Base-by-base conservation (phyloP, 1,284 basidiomycete species). In the Trametes hirsuta region DNA sequence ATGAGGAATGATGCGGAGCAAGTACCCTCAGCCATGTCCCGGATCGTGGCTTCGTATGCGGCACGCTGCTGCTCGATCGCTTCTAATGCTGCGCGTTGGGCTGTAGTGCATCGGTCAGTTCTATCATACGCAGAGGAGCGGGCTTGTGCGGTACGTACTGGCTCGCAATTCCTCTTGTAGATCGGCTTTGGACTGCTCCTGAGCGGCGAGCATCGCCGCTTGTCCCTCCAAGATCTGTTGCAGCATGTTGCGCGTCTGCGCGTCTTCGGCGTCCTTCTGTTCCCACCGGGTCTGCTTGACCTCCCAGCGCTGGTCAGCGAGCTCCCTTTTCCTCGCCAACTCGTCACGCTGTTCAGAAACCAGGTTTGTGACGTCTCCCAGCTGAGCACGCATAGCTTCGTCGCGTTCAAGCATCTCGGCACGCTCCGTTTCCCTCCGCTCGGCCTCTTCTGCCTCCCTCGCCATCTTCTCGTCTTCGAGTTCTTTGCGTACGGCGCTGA, bases 361-460 rank as follows among this genome's bases (percentile, higher is more conserved):
- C 39, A 91, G 71, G 61, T 86, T 85, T 1, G 88, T 87, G 66
- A 91, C 82, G 61, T 91, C 88, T 2, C 71, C 74, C 22, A 91
- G 72, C 64, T 91, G 90, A 45, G 72, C 76, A 24, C 83, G 79
- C 48, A 88, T 72, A 9, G 76, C 78, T 11, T 87, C 83, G 64
- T 86, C 84, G 10, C 86, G 81, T 57, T 89, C 85, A 35, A 77
- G 68, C 36, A 78, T 75, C 55, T 86, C 87, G 54, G 76, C 75
- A 15, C 81, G 75, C 63, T 88, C 85, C 30, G 77, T 77, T 65
- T 88, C 87, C 46, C 82, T 78, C 36, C 81, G 77, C 64, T 88
- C 87, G 0, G 83, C 77, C 47, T 87, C 85, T 59, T 87, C 84
- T 2, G 81, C 81, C 45, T 76, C 68, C 22, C 85, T 78, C 55